Percentiles rank a stretch among this genome's conserved stretches.
phyloP scores from a whole-genome alignment of 2,329 filamentous ascomycete species.

The Calonectria multiphialidica region DNA sequence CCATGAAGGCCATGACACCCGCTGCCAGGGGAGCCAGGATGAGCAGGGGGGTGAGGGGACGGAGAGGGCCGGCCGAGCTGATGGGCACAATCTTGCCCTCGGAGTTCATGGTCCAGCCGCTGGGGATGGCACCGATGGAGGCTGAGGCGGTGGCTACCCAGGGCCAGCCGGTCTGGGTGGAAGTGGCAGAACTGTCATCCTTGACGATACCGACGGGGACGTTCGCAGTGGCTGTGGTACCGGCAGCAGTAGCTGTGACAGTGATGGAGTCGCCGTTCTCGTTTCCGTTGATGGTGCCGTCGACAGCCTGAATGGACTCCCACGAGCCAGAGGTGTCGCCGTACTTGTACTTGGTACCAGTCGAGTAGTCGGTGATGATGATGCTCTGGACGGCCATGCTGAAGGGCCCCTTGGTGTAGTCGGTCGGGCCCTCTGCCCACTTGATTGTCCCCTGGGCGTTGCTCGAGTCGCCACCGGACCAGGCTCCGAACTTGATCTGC shows the following conservation, averaged over 20 bases:
- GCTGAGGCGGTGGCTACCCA: slow-evolving; percentile 72
- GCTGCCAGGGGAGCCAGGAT: slow-evolving; percentile 42
- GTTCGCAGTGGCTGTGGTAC: slow-evolving; percentile 72
- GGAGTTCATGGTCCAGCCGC: slow-evolving; percentile 83
- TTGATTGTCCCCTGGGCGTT: slow-evolving; percentile 86
- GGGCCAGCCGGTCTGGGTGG: slow-evolving; percentile 74
- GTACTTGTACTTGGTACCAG: slow-evolving; percentile 87
- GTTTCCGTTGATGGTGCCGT: slow-evolving; percentile 80
- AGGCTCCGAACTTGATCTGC: slow-evolving; percentile 91
- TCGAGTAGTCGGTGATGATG: slow-evolving; percentile 90
- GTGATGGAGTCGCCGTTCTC: slow-evolving; percentile 65
- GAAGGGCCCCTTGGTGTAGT: slow-evolving; percentile 88
- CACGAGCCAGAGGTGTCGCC: slow-evolving; percentile 82
- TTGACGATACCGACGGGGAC: slow-evolving; percentile 75
- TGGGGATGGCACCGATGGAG: slow-evolving; percentile 72
- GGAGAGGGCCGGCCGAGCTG: slow-evolving; percentile 55
- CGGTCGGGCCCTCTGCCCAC: slow-evolving; percentile 89
- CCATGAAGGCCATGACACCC: slow-evolving; percentile 41
- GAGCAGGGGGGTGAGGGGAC: slow-evolving; percentile 38
- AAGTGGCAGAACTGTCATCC: slow-evolving; percentile 64
- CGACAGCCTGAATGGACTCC: slow-evolving; percentile 85
- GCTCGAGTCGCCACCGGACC: slow-evolving; percentile 87
- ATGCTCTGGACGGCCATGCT: slow-evolving; percentile 86
- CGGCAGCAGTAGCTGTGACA: slow-evolving; percentile 69
- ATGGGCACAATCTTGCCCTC: slow-evolving; percentile 82